phyloP scores from a whole-genome alignment of 371 early-diverging fungal species.

The Apophysomyces elegans region DNA sequence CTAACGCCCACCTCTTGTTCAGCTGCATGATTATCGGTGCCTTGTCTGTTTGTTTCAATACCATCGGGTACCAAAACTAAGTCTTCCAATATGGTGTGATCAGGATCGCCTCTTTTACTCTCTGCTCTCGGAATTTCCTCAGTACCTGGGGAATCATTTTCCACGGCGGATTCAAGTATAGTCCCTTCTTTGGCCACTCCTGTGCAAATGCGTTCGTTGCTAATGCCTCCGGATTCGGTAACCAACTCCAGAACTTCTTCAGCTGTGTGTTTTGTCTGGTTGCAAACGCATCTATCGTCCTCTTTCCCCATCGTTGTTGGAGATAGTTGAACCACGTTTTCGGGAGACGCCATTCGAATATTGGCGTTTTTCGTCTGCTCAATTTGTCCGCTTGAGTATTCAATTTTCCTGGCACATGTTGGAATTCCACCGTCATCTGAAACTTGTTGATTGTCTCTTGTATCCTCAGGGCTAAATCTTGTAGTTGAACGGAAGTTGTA shows the following conservation, averaged over 20 bases:
- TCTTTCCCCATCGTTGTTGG: slow-evolving; percentile 5
- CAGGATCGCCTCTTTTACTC: slow-evolving; percentile 17
- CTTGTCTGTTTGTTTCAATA: background rate
- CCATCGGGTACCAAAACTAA: slow-evolving; percentile 22
- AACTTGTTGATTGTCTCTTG: background rate
- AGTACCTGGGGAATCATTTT: slow-evolving; percentile 28
- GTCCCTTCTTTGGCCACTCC: slow-evolving; percentile 23
- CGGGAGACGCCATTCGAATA: slow-evolving; percentile 21
- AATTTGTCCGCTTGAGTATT: slow-evolving; percentile 20
- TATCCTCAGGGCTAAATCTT: slow-evolving; percentile 16
- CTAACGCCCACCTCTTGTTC: background rate
- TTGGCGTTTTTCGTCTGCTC: slow-evolving; percentile 16
- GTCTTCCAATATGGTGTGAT: slow-evolving; percentile 28
- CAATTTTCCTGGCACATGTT: slow-evolving; percentile 23
- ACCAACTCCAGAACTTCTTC: slow-evolving; percentile 22
- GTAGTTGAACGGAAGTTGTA: slow-evolving; percentile 15
- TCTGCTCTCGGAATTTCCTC: slow-evolving; percentile 24
- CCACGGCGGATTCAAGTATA: slow-evolving; percentile 32
- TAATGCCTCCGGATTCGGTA: slow-evolving; percentile 29
- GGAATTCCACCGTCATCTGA: slow-evolving; percentile 10
- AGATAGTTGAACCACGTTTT: slow-evolving; percentile 8
- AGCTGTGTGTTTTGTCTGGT: slow-evolving; percentile 21
- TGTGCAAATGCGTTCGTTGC: slow-evolving; percentile 32
- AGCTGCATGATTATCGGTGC: background rate
- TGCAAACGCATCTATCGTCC: slow-evolving; percentile 38